Evolutionary conservation across 441 rosid genomes (phyloP).

Genomic region (Rhodomyrtus psidioides): DNA sequence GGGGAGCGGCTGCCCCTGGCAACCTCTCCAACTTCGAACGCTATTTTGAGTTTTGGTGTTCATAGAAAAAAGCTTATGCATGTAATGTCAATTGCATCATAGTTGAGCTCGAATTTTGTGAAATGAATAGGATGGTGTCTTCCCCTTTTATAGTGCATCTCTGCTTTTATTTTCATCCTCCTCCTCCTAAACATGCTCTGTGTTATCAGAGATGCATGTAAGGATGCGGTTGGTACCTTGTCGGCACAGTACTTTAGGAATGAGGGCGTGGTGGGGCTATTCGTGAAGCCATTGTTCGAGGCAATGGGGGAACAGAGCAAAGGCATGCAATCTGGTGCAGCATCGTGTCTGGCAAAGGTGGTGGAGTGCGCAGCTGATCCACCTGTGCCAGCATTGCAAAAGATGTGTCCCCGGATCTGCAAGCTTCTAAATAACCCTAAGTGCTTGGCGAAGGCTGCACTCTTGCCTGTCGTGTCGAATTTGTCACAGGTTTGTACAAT

Average conservation of each 20-base stretch:
- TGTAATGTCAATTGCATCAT: not conserved
- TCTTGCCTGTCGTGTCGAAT: constrained; percentile 71
- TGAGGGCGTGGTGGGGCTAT: constrained; percentile 52
- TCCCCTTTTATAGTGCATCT: not conserved
- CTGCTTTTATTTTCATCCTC: not conserved
- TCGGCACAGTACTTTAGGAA: constrained; percentile 65
- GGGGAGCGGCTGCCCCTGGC: not conserved
- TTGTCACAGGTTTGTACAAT: constrained; percentile 68
- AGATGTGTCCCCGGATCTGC: constrained; percentile 81
- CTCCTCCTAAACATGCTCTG: not conserved
- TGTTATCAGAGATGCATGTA: constrained; percentile 48
- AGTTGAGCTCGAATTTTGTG: not conserved
- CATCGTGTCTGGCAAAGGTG: constrained; percentile 85
- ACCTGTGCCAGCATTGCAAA: constrained; percentile 57
- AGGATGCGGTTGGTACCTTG: constrained; percentile 69
- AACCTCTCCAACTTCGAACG: not conserved
- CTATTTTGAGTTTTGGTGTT: not conserved
- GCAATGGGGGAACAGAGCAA: constrained; percentile 98
- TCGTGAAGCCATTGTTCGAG: constrained; percentile 82
- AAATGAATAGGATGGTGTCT: not conserved
- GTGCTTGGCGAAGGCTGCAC: constrained; percentile 74
- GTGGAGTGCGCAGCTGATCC: constrained; percentile 64
- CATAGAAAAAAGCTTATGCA: not conserved
- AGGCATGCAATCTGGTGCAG: constrained; percentile 88
- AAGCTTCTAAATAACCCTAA: constrained; percentile 76